A percentile compares a stretch with the other conserved stretches of the same genome.
phyloP scores from a whole-genome alignment of 371 early-diverging fungal genomes.

The Circinella umbellata region DNA sequence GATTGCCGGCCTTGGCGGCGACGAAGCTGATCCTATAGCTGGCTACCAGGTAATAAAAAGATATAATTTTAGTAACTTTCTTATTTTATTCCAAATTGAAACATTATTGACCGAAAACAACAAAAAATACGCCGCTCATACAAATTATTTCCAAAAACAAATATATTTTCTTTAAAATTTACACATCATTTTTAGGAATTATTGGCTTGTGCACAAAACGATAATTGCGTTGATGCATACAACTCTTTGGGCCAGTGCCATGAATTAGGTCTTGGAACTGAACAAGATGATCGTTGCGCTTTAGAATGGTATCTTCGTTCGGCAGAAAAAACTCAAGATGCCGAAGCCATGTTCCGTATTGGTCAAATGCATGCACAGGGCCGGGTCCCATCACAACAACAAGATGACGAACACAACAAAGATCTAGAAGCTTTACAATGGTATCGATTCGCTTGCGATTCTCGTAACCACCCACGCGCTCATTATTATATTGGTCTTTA shows the following conservation, averaged over 20 bases:
- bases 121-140: neutral
- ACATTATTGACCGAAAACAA: slow-evolving; percentile 1
- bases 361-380: slow-evolving; percentile 44
- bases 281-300: slow-evolving; percentile 51
- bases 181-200: slow-evolving; percentile 31
- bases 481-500: slow-evolving; percentile 43
- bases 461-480: slow-evolving; percentile 36
- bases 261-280: slow-evolving; percentile 49
- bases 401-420: slow-evolving; percentile 18
- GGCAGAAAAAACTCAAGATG: slow-evolving; percentile 39
- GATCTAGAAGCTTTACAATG: slow-evolving; percentile 41
- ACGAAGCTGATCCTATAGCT: slow-evolving; percentile 33
- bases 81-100: neutral
- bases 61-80: neutral
- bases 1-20: slow-evolving; percentile 44
- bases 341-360: slow-evolving; percentile 52
- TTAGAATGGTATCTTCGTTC: slow-evolving; percentile 47
- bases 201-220: slow-evolving; percentile 43
- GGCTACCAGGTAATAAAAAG: slow-evolving; percentile 39
- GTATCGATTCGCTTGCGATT: slow-evolving; percentile 35
- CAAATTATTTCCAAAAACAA: neutral
- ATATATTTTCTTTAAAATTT: too few relatives aligned
- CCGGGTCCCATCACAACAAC: slow-evolving; percentile 17
- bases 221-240: slow-evolving; percentile 39
- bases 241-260: slow-evolving; percentile 52